Evolutionary conservation across 2,329 filamentous ascomycete genomes (phyloP).

Genomic region (Calonectria hongkongensis): DNA sequence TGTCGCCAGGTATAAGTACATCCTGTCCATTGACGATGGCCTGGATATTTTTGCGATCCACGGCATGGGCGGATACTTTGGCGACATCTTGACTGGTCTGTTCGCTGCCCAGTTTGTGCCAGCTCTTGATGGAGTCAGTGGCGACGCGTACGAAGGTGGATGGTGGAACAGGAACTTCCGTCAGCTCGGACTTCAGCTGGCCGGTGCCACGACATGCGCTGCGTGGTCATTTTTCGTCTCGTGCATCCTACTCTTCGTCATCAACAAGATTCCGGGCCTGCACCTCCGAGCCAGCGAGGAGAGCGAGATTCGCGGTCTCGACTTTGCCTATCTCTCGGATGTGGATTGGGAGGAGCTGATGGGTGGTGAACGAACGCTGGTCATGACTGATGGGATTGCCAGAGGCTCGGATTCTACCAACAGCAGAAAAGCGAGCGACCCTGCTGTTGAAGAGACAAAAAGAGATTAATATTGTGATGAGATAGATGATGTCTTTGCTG

Average conservation of each 20-base stretch:
- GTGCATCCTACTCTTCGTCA: slow-evolving; percentile 70
- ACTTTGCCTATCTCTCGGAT: slow-evolving; percentile 59
- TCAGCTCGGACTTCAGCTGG: slow-evolving; percentile 75
- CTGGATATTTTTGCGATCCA: slow-evolving; percentile 77
- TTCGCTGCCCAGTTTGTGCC: slow-evolving; percentile 71
- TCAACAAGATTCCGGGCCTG: slow-evolving; percentile 75
- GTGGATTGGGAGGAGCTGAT: slow-evolving; percentile 52
- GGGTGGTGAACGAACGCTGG: slow-evolving; percentile 43
- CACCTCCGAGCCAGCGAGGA: slow-evolving; percentile 73
- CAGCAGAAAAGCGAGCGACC: slow-evolving; percentile 14
- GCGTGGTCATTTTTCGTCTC: slow-evolving; percentile 73
- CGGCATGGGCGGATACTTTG: slow-evolving; percentile 75
- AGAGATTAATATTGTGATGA: slow-evolving; percentile 30
- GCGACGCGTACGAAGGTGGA: slow-evolving; percentile 65
- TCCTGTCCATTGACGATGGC: slow-evolving; percentile 73
- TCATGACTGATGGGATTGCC: slow-evolving; percentile 44
- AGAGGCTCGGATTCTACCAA: slow-evolving; percentile 35
- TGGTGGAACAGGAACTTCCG: slow-evolving; percentile 71
- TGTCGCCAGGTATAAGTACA: slow-evolving; percentile 68
- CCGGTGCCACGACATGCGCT: slow-evolving; percentile 73
- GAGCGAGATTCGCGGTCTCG: slow-evolving; percentile 72
- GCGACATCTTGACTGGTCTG: slow-evolving; percentile 74
- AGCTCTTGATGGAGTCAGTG: slow-evolving; percentile 70
- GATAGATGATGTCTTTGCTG: not conserved
- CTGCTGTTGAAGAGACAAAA: slow-evolving; percentile 38